Evolutionary conservation across 306 rosid genomes (phyloP), one percentile per base, ranked within the genome.

Genomic region (Acacia confusa): DNA sequence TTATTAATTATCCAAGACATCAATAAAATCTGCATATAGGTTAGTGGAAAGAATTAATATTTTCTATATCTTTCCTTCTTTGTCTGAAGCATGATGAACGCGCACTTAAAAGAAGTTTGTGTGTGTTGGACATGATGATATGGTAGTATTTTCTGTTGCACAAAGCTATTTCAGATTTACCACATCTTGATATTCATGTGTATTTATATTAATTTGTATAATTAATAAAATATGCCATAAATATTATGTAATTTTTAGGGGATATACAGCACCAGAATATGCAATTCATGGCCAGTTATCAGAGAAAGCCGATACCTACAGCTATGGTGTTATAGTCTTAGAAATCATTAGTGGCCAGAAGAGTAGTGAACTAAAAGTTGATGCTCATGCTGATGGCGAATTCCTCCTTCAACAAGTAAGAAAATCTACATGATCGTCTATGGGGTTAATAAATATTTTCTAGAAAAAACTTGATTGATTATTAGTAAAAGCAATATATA

Each of bases 231-330:
- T 27, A 61, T 27, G 20, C 2, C 68, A 58, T 24, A 27, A 27
- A 13, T 61, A 27, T 25, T 27, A 61, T 76, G 50, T 47, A 55
- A 25, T 32, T 77, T 32, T 65, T 45, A 90, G 97, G 85, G 97
- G 97, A 69, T 88, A 61, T 3, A 61, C 38, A 0, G 68, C 68
- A 27, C 68, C 68, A 1, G 68, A 61, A 27, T 61, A 61, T 83
- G 91, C 97, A 50, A 78, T 92, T 50, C 94, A 92, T 76, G 92
- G 92, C 14, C 92, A 90, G 43, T 74, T 92, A 82, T 92, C 94
- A 11, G 97, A 84, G 71, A 92, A 92, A 83, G 94, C 77, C 1
- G 97, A 92, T 68, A 78, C 89, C 17, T 92, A 88, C 63, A 90
- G 97, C 44, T 90, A 84, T 82, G 97, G 97, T 45, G 87, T 90